Conservation (phyloP, 208 protist species). For the Leishmania braziliensis region DNA sequence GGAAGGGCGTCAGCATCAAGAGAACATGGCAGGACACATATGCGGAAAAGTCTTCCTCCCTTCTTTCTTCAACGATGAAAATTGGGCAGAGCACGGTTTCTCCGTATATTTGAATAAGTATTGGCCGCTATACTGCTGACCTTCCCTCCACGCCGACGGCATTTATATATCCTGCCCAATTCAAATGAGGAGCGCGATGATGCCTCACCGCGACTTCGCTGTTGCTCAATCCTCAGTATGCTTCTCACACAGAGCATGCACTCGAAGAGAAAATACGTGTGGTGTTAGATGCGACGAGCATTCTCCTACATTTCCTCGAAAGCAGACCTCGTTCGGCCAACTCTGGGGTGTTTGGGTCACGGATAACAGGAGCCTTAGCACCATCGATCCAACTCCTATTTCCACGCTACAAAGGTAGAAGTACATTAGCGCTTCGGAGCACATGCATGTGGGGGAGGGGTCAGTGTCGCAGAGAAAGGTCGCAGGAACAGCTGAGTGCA, state of each 20-base stretch:
- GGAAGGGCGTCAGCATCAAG: neutral
- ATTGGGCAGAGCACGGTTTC: neutral
- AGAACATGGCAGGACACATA: neutral
- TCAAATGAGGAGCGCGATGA: neutral
- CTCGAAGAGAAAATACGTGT: neutral
- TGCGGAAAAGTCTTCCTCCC: no score
- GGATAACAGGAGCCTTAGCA: neutral
- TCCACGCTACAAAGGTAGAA: neutral
- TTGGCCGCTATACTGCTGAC: neutral
- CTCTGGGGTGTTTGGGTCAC: neutral
- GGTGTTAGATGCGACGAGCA: neutral
- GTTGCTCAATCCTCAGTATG: neutral
- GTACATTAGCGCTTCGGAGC: neutral
- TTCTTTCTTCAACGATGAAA: neutral
- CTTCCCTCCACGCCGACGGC: neutral
- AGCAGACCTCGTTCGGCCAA: neutral
- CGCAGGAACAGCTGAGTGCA: neutral
- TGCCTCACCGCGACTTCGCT: neutral
- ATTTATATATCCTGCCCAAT: neutral
- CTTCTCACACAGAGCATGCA: neutral
- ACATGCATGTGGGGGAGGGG: neutral
- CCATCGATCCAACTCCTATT: neutral
- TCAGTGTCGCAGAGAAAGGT: neutral
- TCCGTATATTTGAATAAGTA: neutral
- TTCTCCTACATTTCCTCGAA: neutral